Evolutionary conservation across 2,329 filamentous ascomycete species (phyloP), one percentile per base, ranked within the genome.

Genomic region (Aspergillus sp.): DNA sequence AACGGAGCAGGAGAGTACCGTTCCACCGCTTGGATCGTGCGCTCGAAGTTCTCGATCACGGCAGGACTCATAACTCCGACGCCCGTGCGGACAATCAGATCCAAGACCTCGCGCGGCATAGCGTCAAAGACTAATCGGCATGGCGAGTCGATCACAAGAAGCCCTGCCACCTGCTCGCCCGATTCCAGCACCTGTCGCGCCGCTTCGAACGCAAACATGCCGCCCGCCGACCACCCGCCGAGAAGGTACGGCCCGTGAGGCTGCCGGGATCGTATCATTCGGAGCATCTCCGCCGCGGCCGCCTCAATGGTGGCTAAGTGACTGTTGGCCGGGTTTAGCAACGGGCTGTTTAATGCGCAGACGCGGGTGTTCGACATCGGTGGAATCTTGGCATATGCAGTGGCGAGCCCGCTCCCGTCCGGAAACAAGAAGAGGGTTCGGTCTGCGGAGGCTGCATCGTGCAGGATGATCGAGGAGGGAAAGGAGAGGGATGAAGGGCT

Each of bases 151-250:
- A 90, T 84, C 53, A 90, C 75, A 59, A 89, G 78, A 20, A 90
- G 78, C 56, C 83, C 76, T 6, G 83, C 81, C 2, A 90, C 85
- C 12, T 61, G 54, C 57, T 68, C 82, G 16, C 84, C 82, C 0
- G 75, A 78, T 60, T 78, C 78, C 57, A 78, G 78, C 16, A 89
- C 79, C 63, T 86, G 83, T 58, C 81, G 80, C 66, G 84, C 80
- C 12, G 84, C 84, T 65, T 88, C 85, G 65, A 83, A 89, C 32
- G 87, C 86, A 55, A 87, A 85, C 47, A 90, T 85, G 45, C 88
- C 88, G 12, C 88, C 89, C 0, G 87, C 87, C 26, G 84, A 88
- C 88, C 87, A 90, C 20, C 88, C 89, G 9, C 85, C 82, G 1
- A 90, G 71, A 32, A 80, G 78, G 72, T 89, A 90, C 0, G 86